Conservation (phyloP, 305 asterid species). For the Solanum hybrid region DNA sequence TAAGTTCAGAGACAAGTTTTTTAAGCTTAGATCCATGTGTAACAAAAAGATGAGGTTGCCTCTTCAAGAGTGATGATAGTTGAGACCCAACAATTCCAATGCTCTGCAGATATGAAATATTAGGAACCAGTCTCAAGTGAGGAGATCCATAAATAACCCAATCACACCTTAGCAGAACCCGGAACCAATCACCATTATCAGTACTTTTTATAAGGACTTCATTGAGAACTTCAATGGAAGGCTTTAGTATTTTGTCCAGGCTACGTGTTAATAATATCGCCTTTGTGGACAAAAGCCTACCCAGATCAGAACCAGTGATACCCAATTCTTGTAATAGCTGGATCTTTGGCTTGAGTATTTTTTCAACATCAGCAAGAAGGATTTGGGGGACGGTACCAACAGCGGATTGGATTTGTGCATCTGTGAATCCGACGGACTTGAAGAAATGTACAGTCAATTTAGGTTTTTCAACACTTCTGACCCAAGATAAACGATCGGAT, state of each 20-base stretch:
- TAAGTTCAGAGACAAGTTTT: constrained; percentile 15
- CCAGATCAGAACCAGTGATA: constrained; percentile 16
- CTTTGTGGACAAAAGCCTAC: constrained; percentile 19
- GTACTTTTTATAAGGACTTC: constrained; percentile 11
- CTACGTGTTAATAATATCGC: constrained; percentile 8
- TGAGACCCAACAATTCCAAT: constrained; percentile 17
- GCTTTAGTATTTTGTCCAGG: constrained; percentile 19
- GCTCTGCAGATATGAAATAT: constrained; percentile 13
- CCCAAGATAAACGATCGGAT: constrained; percentile 1
- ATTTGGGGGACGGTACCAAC: constrained; percentile 11
- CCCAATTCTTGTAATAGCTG: constrained; percentile 22
- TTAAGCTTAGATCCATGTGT: background rate
- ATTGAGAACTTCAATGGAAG: constrained; percentile 15
- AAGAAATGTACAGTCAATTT: constrained; percentile 11
- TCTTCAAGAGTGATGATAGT: constrained; percentile 10
- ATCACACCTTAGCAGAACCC: constrained; percentile 14
- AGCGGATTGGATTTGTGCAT: constrained; percentile 19
- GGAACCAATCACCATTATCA: constrained; percentile 13
- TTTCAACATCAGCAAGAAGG: constrained; percentile 19
- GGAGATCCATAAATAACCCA: background rate
- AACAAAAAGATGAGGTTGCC: constrained; percentile 13
- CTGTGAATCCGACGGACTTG: constrained; percentile 17
- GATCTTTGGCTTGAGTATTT: constrained; percentile 27
- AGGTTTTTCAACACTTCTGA: constrained; percentile 12
- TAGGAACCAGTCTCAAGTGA: constrained; percentile 6